Percentiles rank a stretch among this genome's conserved stretches.
Evolutionary conservation across 2,329 filamentous ascomycete genomes (phyloP).

Genomic region (Dactylellina parvicollis): DNA sequence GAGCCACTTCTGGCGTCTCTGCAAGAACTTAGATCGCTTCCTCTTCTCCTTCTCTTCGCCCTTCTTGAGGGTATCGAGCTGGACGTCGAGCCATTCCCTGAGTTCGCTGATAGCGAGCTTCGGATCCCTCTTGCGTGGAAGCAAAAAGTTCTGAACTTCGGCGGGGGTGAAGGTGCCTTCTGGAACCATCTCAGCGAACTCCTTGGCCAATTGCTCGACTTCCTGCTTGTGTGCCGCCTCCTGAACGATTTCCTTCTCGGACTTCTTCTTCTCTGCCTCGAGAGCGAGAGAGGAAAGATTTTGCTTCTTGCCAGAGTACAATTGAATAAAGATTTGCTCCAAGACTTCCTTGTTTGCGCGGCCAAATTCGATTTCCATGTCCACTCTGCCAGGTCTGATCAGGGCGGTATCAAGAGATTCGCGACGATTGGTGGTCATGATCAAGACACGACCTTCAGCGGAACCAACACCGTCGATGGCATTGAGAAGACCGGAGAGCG

Average conservation of each 20-base stretch:
- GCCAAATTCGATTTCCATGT: conserved; percentile 71
- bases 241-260: conserved; percentile 48
- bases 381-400: conserved; percentile 73
- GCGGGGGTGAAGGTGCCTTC: conserved; percentile 65
- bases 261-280: conserved; percentile 47
- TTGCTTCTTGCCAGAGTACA: conserved; percentile 56
- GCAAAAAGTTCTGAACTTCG: conserved; percentile 66
- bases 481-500: conserved; percentile 74
- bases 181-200: conserved; percentile 68
- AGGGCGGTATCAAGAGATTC: conserved; percentile 73
- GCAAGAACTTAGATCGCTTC: conserved; percentile 55
- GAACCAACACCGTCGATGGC: conserved; percentile 76
- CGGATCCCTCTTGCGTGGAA: conserved; percentile 63
- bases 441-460: conserved; percentile 74
- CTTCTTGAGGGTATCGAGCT: conserved; percentile 42
- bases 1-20: conserved; percentile 56
- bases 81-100: conserved; percentile 60
- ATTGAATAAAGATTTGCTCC: conserved; percentile 61
- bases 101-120: conserved; percentile 61
- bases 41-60: conserved; percentile 58
- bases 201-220: conserved; percentile 65
- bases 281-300: conserved; percentile 42
- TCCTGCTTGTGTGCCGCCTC: conserved; percentile 53
- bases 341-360: conserved; percentile 61
- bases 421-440: conserved; percentile 77